phyloP scores from a whole-genome alignment of 495 filamentous ascomycete species.

The Pyrenula aspistea region DNA sequence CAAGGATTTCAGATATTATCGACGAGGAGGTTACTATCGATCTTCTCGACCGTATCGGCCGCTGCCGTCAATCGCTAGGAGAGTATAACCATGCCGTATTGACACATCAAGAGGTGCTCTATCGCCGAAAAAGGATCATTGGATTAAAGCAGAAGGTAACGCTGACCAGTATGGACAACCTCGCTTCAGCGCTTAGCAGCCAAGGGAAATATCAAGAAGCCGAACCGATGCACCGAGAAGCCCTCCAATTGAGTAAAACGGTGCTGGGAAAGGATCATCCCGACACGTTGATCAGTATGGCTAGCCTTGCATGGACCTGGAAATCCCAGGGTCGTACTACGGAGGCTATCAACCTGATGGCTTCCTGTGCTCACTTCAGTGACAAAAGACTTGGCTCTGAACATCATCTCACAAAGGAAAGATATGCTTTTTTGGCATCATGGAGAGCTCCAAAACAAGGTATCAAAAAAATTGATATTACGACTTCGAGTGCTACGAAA shows the following conservation, averaged over 20 bases:
- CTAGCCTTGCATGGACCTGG: slow-evolving; percentile 14
- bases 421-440: not conserved
- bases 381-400: slow-evolving; percentile 6
- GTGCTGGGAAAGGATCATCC: slow-evolving; percentile 19
- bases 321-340: slow-evolving; percentile 1
- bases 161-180: slow-evolving; percentile 7
- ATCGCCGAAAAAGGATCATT: slow-evolving; percentile 2
- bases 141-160: slow-evolving; percentile 5
- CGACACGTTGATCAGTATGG: slow-evolving; percentile 21
- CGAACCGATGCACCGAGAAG: slow-evolving; percentile 11
- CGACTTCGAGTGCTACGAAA: too few relatives aligned
- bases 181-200: slow-evolving; percentile 7
- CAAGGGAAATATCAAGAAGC: slow-evolving; percentile 15
- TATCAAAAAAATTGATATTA: too few relatives aligned
- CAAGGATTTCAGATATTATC: too few relatives aligned
- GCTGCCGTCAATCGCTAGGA: too few relatives aligned
- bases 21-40: too few relatives aligned
- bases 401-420: slow-evolving; percentile 7
- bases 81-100: too few relatives aligned
- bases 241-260: slow-evolving; percentile 11
- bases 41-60: too few relatives aligned
- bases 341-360: slow-evolving; percentile 12
- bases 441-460: too few relatives aligned
- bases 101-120: not conserved
- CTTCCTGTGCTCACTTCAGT: slow-evolving; percentile 3